These are phyloP conservation scores for Nemania sp. DNA, from an alignment of 2,329 filamentous ascomycete species.

Conservation along the genomic window DNA sequence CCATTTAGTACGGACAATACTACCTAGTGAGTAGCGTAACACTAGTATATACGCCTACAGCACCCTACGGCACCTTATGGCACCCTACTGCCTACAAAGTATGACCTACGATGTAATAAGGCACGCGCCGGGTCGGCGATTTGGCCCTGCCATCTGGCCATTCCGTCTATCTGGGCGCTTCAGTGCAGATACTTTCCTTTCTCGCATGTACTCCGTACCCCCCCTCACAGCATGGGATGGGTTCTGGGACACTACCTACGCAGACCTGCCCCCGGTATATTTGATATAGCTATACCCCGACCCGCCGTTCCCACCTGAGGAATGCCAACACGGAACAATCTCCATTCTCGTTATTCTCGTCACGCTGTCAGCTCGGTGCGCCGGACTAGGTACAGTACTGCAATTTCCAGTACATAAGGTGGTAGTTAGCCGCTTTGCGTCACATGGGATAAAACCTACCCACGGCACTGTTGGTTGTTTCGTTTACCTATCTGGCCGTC, in stretches of 20 bases:
- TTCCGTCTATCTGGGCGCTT: constrained; percentile 17
- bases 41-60: not conserved
- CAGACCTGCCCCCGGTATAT: constrained; percentile 2
- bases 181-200: constrained; percentile 25
- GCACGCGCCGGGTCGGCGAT: constrained; percentile 18
- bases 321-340: constrained; percentile 29
- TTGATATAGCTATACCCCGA: constrained; percentile 6
- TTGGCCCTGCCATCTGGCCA: constrained; percentile 9
- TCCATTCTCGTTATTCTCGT: constrained; percentile 25
- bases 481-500: constrained; percentile 17
- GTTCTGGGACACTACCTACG: too few species aligned
- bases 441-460: constrained; percentile 24
- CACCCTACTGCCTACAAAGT: not conserved
- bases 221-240: not conserved
- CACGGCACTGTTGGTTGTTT: constrained; percentile 12
- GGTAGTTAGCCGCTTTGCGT: constrained; percentile 12
- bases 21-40: not conserved
- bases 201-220: constrained; percentile 19
- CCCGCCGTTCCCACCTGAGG: constrained; percentile 15
- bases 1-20: not conserved
- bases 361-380: constrained; percentile 29
- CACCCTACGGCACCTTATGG: not conserved
- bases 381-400: not conserved
- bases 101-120: constrained; percentile 10
- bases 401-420: constrained; percentile 20